Base-by-base conservation (phyloP, 257 asterid genomes). In the Nicotiana noctiflora region DNA sequence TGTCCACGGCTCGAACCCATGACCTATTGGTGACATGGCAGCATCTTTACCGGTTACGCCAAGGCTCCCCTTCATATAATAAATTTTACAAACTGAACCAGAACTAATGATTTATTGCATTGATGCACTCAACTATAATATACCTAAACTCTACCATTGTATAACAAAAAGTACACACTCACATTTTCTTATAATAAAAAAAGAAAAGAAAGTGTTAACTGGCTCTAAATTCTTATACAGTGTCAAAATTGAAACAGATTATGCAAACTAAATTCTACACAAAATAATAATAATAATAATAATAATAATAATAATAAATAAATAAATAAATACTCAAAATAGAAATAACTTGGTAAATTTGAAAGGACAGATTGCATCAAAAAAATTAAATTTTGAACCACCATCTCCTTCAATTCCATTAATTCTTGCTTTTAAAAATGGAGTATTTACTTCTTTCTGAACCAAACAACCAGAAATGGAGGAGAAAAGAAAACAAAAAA, bases 331-430 rank as follows among this genome's bases (percentile, higher is more conserved):
- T 2, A 11, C 17, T 10, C 4, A 0, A 18, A 34, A 10, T 34
- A 23, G 4, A 3, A 1, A 1, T n/a, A 5, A 6, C 2, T 40
- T 11, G 0, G 0, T 4, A 44, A 19, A 44, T 21, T 44, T 5
- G 34, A 44, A 46, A 21, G 37, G 21, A 70, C 11, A 68, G 12
- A 21, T 70, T 5, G 21, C 37, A 70, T 19, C 0, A 0, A 23
- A 19, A 44, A 46, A 5, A 70, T 5, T 1, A 40, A 68, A 10
- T 10, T 44, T 40, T 70, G 34, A 81, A 87, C 83, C 70, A 88
- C 91, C 95, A 92, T 87, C 90, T 89, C 88, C 83, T 88, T 85
- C 83, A 91, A 63, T 79, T 89, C 93, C 96, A 91, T 87, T 12
- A 4, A 2, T 49, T 44, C 60, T 46, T 46, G 40, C 12, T 46